Conservation (phyloP, 345 rosid genomes). For the Pugionium cornutum region DNA sequence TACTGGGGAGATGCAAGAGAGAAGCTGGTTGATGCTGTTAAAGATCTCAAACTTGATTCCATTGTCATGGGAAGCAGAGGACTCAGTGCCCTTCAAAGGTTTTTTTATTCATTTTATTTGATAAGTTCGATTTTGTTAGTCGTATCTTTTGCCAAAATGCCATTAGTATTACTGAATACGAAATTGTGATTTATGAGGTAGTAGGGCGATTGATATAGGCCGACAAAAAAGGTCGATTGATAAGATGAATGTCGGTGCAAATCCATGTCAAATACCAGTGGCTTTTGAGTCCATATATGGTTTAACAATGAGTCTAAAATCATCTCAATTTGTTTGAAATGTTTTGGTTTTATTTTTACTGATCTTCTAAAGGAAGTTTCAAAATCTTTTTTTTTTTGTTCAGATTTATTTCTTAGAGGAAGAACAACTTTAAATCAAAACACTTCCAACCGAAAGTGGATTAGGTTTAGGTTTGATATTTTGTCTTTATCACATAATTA, state of each 20-base stretch:
- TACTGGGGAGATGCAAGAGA: constrained; percentile 98
- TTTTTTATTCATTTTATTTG: neutral
- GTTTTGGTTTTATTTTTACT: neutral
- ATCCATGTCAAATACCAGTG: constrained; percentile 14
- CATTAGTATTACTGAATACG: neutral
- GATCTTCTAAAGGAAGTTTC: neutral
- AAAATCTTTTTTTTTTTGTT: neutral
- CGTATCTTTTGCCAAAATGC: too few relatives aligned
- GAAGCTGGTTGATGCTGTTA: constrained; percentile 66
- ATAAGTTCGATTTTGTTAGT: too few relatives aligned
- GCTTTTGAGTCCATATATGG: neutral
- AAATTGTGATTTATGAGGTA: neutral
- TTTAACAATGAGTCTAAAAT: neutral
- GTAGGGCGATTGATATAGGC: neutral
- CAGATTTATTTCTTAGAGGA: neutral
- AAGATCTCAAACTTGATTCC: constrained; percentile 80
- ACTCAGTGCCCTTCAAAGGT: constrained; percentile 83
- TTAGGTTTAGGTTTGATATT: neutral
- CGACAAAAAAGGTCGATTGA: too few relatives aligned
- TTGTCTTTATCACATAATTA: neutral
- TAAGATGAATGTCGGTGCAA: neutral
- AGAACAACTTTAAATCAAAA: neutral
- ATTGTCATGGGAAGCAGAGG: constrained; percentile 96
- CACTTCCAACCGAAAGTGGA: constrained; percentile 10
- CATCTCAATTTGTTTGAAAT: neutral